These are phyloP conservation scores for Viola odorata DNA, from an alignment of 345 rosid genomes.

Conservation along the genomic window DNA sequence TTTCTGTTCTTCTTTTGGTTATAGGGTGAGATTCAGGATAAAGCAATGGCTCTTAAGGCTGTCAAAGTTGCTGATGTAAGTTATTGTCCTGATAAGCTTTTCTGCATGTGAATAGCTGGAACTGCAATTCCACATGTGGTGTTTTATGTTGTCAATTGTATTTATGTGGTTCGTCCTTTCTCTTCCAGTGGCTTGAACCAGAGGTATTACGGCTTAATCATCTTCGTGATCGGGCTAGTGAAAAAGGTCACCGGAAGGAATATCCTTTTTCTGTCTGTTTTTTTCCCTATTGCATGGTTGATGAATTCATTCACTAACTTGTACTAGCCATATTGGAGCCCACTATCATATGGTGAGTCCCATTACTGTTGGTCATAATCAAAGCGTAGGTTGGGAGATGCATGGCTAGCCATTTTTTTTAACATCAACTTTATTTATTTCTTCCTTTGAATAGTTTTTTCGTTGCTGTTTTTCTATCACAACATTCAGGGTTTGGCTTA, in stretches of 20 bases:
- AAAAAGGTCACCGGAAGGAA: constrained; percentile 68
- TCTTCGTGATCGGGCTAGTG: constrained; percentile 87
- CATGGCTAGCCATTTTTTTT: too few species aligned
- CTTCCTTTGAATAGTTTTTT: too few species aligned
- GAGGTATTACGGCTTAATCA: constrained; percentile 57
- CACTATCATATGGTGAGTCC: too few species aligned
- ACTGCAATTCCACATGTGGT: neutral
- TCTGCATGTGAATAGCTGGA: neutral
- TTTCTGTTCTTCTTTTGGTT: constrained; percentile 7
- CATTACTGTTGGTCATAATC: too few species aligned
- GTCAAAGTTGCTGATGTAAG: constrained; percentile 65
- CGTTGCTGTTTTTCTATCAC: too few species aligned
- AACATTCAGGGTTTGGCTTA: too few species aligned
- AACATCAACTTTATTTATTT: too few species aligned
- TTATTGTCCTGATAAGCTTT: constrained; percentile 13
- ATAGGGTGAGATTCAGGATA: constrained; percentile 76
- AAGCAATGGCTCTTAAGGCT: constrained; percentile 56
- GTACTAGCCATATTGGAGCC: too few species aligned
- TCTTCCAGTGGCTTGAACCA: constrained; percentile 55
- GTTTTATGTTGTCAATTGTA: neutral
- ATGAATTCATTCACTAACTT: neutral
- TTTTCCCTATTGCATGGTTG: neutral
- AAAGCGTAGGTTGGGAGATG: too few species aligned
- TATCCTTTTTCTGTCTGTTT: constrained; percentile 49
- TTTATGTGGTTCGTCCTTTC: constrained; percentile 12